Percentiles rank a stretch among this genome's conserved stretches.
These are phyloP conservation scores for Phytopythium ostracodes DNA, from an alignment of 352 stramenopile species.

Conservation along the genomic window DNA sequence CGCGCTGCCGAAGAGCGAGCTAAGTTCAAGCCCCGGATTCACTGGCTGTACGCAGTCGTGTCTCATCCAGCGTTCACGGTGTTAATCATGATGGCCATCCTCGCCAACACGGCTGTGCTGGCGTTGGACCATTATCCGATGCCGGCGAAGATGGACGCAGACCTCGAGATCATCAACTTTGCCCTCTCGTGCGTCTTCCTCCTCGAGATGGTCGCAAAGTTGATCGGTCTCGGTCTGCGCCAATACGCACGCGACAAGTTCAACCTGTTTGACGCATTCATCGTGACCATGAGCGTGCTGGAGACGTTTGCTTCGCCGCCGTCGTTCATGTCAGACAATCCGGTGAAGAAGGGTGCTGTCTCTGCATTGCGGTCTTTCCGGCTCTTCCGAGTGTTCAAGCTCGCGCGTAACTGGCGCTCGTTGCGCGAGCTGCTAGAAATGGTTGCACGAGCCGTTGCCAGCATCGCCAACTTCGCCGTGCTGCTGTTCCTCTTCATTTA, in stretches of 20 bases:
- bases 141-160: constrained; percentile 31
- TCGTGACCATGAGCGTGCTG: constrained; percentile 74
- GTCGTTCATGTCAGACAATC: constrained; percentile 59
- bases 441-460: constrained; percentile 88
- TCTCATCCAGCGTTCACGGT: constrained; percentile 50
- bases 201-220: constrained; percentile 77
- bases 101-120: constrained; percentile 83
- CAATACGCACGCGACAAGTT: constrained; percentile 77
- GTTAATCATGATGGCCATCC: constrained; percentile 72
- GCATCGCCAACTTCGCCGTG: constrained; percentile 93
- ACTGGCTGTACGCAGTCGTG: constrained; percentile 53
- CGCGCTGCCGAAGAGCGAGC: constrained; percentile 21
- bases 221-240: constrained; percentile 69
- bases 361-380: constrained; percentile 89
- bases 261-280: constrained; percentile 85
- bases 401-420: constrained; percentile 90
- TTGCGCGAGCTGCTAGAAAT: constrained; percentile 90
- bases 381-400: constrained; percentile 93
- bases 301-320: constrained; percentile 65
- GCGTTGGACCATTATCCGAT: constrained; percentile 84
- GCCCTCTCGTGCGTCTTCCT: constrained; percentile 71
- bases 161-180: constrained; percentile 82
- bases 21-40: constrained; percentile 25
- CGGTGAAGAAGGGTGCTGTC: constrained; percentile 52
- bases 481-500: constrained; percentile 95